Percentiles rank a stretch among this genome's conserved stretches.
Evolutionary conservation across 495 filamentous ascomycete species (phyloP).

Genomic region (Neurospora tetrasperma): DNA sequence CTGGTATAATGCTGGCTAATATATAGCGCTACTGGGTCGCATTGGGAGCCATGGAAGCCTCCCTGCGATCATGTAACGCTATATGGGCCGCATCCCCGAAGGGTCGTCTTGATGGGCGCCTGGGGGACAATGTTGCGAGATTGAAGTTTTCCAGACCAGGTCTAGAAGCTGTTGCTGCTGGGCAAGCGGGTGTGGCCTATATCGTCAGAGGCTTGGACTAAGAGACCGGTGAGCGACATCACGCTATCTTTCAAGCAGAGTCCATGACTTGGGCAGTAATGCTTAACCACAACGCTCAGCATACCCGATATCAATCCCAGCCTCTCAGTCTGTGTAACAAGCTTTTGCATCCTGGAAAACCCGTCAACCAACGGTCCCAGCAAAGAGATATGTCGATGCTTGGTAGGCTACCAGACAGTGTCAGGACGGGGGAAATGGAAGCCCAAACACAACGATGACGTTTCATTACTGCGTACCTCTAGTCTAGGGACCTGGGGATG

Average conservation of each 20-base stretch:
- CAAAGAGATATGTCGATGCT: background rate
- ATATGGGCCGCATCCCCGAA: conserved; percentile 9
- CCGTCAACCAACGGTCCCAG: background rate
- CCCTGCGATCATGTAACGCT: conserved; percentile 25
- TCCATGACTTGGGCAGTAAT: background rate
- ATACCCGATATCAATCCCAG: background rate
- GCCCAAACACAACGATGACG: background rate
- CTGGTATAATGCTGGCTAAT: conserved; percentile 31
- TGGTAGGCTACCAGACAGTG: background rate
- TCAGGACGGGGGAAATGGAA: background rate
- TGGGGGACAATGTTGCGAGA: conserved; percentile 6
- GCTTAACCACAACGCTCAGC: background rate
- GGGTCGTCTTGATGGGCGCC: background rate
- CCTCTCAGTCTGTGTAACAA: background rate
- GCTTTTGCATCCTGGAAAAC: background rate
- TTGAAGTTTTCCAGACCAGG: background rate
- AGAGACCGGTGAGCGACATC: background rate
- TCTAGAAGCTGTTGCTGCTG: background rate
- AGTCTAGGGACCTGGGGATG: background rate
- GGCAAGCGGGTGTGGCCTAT: background rate
- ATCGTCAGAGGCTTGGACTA: background rate
- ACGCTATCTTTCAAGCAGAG: background rate
- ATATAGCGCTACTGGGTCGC: conserved; percentile 8
- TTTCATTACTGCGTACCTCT: background rate
- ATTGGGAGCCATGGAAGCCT: conserved; percentile 11